Base-by-base conservation (phyloP, 768 basidiomycete genomes). In the Infundibulicybe gibba region DNA sequence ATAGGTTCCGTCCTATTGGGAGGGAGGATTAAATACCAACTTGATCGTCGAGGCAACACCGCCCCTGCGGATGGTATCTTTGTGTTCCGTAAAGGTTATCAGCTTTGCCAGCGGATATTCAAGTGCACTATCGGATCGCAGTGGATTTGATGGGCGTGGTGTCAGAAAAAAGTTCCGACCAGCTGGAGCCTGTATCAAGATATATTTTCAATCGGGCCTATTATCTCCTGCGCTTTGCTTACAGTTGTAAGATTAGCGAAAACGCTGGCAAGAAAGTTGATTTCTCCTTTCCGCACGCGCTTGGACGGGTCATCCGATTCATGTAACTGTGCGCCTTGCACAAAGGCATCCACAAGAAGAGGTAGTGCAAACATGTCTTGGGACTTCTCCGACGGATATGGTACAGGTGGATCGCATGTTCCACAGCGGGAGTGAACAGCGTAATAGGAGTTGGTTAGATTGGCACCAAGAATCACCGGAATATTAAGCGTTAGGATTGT, bases 201-300 rank as follows among this genome's bases (percentile, higher is more conserved):
- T 25, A 40, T 32, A 15, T 33, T 30, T 30, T 37, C 13, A 16
- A 39, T 17, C 16, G 25, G 35, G 13, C 10, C 16, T 9, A 39
- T n/a, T n/a, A n/a, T 13, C 20, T 13, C 20, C 15, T 15, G 11
- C 2, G 33, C 32, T n/a, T 16, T 11, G 71, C 83, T 58, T 59
- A 94, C 94, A 53, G 80, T 77, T 43, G 80, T 87, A 46, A 97
- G 65, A 61, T 98, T 98, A 10, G 94, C 93, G 59, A 97, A 97
- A 11, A 97, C 95, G 52, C 86, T 90, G 1, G 94, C 84, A 16
- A 98, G 71, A 65, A 98, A 98, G 66, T 98, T 88, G 14, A 95
- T 74, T 40, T 86, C 74, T 41, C 84, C 91, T 67, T 93, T 94
- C 39, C 84, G 70, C 35, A 64, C 61, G 40, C 75, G 72, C 55